Evolutionary conservation across 768 basidiomycete genomes (phyloP), one percentile per base, ranked within the genome.

Genomic region (Xerocomellus chrysenteron): DNA sequence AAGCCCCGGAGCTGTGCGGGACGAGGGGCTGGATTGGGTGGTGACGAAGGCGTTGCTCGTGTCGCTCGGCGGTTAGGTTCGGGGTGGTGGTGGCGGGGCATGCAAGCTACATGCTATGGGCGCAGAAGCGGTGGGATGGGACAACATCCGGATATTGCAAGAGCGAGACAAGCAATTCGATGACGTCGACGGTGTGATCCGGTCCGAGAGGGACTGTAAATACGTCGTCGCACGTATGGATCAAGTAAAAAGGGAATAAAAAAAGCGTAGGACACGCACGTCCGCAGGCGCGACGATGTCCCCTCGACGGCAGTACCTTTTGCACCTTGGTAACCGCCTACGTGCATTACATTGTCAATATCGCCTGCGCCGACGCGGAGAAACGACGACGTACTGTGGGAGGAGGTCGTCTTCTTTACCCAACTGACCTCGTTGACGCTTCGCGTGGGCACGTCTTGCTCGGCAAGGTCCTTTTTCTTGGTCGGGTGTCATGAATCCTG

Each of bases 281-380:
- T 99, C 95, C 17, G 90, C 84, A 9, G 97, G 95, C 0, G 96
- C 97, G 40, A 98, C 94, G 54, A 98, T 91, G 61, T 98, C 97
- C 74, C 48, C 76, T 62, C 36, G 73, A 73, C 21, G 75, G 73
- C 43, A 77, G 54, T 10, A 71, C 73, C 46, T 75, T 75, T 64
- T 76, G 75, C 32, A 78, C 74, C 47, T 76, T 75, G 6, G 71
- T 65, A 3, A 76, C 75, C 5, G 75, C 75, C 74, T 76, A 40
- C 5, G 26, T 28, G 13, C 13, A 5, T 32, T 13, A 30, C 24
- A 16, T 24, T 1, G 21, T 60, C 52, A 58, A 55, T 4, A 36
- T 39, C 14, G 12, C 46, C 21, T 32, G 5, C 14, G 19, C 28
- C 1, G 7, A 37, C 9, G 13, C 24, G 9, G 9, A 4, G 42